Base-by-base conservation (phyloP, 202 grass and related monocot species). In the Brachypodium distachyon region DNA sequence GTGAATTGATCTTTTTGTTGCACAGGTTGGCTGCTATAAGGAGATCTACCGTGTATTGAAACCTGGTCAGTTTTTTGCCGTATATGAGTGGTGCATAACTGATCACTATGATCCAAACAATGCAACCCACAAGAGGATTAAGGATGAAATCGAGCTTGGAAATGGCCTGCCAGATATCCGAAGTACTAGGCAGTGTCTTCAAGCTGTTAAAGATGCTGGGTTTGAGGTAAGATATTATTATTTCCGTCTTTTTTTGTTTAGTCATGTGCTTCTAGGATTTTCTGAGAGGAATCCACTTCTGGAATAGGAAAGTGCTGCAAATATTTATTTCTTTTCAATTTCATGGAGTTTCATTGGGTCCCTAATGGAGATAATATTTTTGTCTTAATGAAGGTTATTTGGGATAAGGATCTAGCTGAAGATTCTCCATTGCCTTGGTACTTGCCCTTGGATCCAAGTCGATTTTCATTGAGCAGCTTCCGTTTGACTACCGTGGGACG, bases 71-170 rank as follows among this genome's bases (percentile, higher is more conserved):
- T 93, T 81, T 83, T 99, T 96, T 83, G 96, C 96, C 27, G 87
- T 85, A n/a, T 93, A 96, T 65, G 96, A 99, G 57, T 99, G 96
- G 90, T 96, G 96, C 85, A 83, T 96, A 64, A 99, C 96, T 29
- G 90, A 87, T 59, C 92, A 99, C 23, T 99, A 87, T 70, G 85
- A 99, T 78, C 61, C 89, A 12, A 87, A 67, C 54, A 99, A 96
- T 86, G 78, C 89, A 72, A 92, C 57, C 6, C 96, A 99, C 31
- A 84, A 91, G 70, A 96, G 78, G 79, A 93, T 87, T 9, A 99
- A 99, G 76, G 87, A 91, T 70, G 96, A 99, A 72, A 77, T 96
- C 54, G 96, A 99, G 69, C 89, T 99, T 11, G 92, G 96, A 12
- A 93, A 93, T 80, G 96, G 96, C 3, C 90, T 99, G 61, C 96